These are phyloP conservation scores for Hymenoscyphus fructigenus DNA, from an alignment of 2,329 filamentous ascomycete genomes.

Conservation along the genomic window DNA sequence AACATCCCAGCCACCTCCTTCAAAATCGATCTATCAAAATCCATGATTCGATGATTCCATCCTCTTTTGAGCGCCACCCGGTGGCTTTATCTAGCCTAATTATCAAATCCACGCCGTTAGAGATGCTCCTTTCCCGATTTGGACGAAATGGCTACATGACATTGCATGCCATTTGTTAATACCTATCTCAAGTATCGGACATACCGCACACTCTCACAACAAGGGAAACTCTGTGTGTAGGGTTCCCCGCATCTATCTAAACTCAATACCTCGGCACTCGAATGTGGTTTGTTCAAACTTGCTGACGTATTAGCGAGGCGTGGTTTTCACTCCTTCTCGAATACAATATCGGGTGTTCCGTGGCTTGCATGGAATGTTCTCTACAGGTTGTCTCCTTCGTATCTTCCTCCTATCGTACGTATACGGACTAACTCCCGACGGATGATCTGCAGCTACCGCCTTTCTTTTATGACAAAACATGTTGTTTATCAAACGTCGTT, in stretches of 20 bases:
- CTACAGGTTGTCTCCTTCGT: neutral
- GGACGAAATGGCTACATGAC: neutral
- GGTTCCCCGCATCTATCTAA: neutral
- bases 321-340: neutral
- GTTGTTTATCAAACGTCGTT: neutral
- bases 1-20: neutral
- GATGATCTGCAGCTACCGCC: neutral
- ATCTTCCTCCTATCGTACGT: conserved; percentile 1
- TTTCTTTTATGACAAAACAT: neutral
- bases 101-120: neutral
- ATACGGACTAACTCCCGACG: neutral
- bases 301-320: neutral
- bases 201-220: neutral
- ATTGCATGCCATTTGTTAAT: neutral
- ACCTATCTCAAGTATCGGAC: neutral
- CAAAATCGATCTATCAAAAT: neutral
- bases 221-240: neutral
- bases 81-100: neutral
- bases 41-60: neutral
- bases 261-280: neutral
- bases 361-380: neutral
- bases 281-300: neutral
- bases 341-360: conserved; percentile 2
- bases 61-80: too few species aligned
- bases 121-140: neutral